Base-by-base conservation (phyloP, 2,329 filamentous ascomycete genomes). In the Neonectria sp. region DNA sequence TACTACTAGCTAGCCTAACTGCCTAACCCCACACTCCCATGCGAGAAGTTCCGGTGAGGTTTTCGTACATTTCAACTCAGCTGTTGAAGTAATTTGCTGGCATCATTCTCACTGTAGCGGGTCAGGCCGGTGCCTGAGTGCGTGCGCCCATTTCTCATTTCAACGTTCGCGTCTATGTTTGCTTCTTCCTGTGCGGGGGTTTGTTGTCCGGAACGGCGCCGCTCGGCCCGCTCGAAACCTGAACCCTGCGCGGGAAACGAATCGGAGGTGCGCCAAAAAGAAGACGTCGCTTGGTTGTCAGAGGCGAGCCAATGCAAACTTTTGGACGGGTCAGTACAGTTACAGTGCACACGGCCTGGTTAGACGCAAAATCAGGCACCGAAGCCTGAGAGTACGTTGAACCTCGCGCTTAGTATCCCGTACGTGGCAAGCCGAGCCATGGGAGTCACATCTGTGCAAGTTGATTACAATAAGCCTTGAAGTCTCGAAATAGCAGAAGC, bases 131-230 rank as follows among this genome's bases (percentile, higher is more conserved):
- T 27, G 24, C 48, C 24, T 12, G 37, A 55, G 46, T 27, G n/a
- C 21, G 7, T 24, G 11, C 35, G 29, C 31, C 2, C 21, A 45
- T 46, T 15, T 27, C 29, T 43, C 31, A n/a, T 40, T 53, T 53
- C 45, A 25, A 43, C 24, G 46, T 33, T 53, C 52, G 11, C 33
- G 29, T 35, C 48, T 35, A 48, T 67, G 46, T 58, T 67, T 65
- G 56, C 64, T 63, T 63, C 35, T 55, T 29, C 15, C 13, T n/a
- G 24, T 27, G 33, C 25, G 40, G 35, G 40, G 57, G 8, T 15
- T 27, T n/a, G 37, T 33, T 53, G 17, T 24, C 25, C 25, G 33
- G 31, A 31, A 35, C 33, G 2, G n/a, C 12, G 49, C 49, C 49
- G 40, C 3, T 4, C 40, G 40, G 40, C n/a, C 63, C 45, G 63